Evolutionary conservation across 257 asterid genomes (phyloP).

Genomic region (Solanum virginianum): DNA sequence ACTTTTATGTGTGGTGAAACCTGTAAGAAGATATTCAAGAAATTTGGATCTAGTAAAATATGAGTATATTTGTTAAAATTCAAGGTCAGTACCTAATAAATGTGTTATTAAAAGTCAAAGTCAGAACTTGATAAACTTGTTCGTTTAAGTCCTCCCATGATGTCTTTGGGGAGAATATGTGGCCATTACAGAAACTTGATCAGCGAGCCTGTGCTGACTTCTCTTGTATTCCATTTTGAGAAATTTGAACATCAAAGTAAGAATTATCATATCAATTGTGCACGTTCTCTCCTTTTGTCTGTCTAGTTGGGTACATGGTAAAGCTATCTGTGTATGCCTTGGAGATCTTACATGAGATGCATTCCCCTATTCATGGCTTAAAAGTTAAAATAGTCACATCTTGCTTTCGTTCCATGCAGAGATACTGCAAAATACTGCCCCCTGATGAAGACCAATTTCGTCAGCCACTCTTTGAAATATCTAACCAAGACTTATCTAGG

Average conservation of each 20-base stretch:
- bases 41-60: neutral
- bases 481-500: conserved; percentile 42
- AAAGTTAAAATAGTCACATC: neutral
- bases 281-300: neutral
- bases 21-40: neutral
- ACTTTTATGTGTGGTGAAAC: neutral
- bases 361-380: neutral
- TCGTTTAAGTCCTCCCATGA: neutral
- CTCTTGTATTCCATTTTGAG: neutral
- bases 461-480: conserved; percentile 48
- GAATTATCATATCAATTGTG: neutral
- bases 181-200: neutral
- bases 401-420: conserved; percentile 14
- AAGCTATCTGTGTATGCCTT: neutral
- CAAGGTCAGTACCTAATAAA: neutral
- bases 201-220: neutral
- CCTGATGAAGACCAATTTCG: conserved; percentile 46
- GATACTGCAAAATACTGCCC: conserved; percentile 49
- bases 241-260: neutral
- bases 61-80: neutral
- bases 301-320: neutral
- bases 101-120: neutral
- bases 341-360: neutral
- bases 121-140: neutral
- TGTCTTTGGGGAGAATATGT: neutral